Evolutionary conservation across 331 rosid species (phyloP).

Genomic region (Cydonia oblonga): DNA sequence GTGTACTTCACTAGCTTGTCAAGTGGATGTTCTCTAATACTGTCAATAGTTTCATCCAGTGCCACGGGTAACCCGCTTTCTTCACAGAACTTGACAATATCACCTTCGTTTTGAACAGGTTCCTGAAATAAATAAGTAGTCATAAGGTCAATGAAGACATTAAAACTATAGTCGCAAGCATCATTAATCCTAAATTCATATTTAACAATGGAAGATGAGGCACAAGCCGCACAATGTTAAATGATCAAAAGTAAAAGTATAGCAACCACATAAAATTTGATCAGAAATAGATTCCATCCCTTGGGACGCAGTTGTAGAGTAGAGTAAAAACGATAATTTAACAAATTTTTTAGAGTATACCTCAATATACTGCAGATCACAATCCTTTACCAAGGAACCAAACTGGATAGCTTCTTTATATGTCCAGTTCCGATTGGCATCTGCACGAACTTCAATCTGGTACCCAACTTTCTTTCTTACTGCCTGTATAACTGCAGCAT

Average conservation of each 20-base stretch:
- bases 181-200: constrained; percentile 2
- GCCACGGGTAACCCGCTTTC: constrained; percentile 85
- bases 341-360: constrained; percentile 19
- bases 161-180: neutral
- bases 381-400: constrained; percentile 65
- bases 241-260: neutral
- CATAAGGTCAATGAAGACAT: constrained; percentile 1
- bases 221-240: neutral
- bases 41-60: constrained; percentile 75
- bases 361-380: constrained; percentile 79
- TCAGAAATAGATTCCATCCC: neutral
- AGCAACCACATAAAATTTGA: neutral
- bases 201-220: neutral
- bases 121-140: constrained; percentile 43
- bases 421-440: constrained; percentile 87
- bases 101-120: constrained; percentile 69
- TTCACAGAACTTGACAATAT: constrained; percentile 70
- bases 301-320: neutral
- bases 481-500: constrained; percentile 60
- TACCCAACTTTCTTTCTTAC: constrained; percentile 70
- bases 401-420: constrained; percentile 75
- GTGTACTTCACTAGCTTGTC: constrained; percentile 51
- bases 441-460: constrained; percentile 64
- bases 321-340: neutral
- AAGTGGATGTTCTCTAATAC: constrained; percentile 49